Base-by-base conservation (phyloP, 768 basidiomycete genomes). In the Lactarius psammicola region DNA sequence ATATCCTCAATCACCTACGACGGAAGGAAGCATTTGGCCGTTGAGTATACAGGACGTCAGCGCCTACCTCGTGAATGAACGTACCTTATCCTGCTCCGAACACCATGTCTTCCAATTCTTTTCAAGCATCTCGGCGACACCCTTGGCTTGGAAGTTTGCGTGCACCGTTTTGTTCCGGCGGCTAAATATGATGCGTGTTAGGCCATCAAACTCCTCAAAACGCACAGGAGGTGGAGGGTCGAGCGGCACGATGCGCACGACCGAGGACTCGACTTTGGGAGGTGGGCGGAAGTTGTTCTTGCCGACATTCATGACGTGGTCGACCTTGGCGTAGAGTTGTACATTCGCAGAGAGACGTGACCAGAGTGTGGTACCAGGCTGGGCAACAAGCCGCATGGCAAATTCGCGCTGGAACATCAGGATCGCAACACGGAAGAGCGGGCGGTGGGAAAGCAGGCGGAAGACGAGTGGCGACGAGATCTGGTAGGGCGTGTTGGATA, bases 371-470 rank as follows among this genome's bases (percentile, higher is more conserved):
- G 92, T 87, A 9, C 87, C 87, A 0, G 97, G 94, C 28, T 85
- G 81, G 4, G 96, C 96, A 49, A 92, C 87, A 13, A 99, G 84
- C 1, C 97, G 89, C 67, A 95, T 81, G 0, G 97, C 97, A 26
- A 99, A 99, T 77, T 99, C 97, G 63, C 95, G 90, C 78, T 99
- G 97, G 80, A 99, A 99, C 97, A 99, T 99, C 79, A 99, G 90
- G 68, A 99, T 94, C 38, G 94, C 93, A 64, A 91, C 86, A 30
- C 96, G 49, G 49, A 51, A 51, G 23, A 51, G 49, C 49, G 49
- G 49, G 26, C 49, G 49, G 23, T 98, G 95, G 2, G 97, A 98
- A 57, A 98, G 87, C 38, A 99, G 85, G 66, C 93, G 92, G 83
- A 99, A 99, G 62, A 98, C 90, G 58, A 99, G 88, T 6, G 95